These are phyloP conservation scores for Lippia alba DNA, from an alignment of 305 asterid genomes.

Conservation along the genomic window DNA sequence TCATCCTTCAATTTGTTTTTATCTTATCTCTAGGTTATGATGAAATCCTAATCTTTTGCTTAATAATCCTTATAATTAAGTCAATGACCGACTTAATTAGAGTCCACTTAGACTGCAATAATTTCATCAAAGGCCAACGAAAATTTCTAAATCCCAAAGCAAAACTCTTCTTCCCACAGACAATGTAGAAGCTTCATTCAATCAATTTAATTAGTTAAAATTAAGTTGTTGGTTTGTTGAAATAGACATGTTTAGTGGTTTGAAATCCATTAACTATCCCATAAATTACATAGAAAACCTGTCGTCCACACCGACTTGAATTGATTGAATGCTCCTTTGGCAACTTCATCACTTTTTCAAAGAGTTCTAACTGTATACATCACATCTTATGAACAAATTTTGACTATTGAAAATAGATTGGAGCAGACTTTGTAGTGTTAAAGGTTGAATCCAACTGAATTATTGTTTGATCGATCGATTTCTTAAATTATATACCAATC, in stretches of 20 bases:
- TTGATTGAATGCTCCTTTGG: neutral
- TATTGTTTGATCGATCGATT: too few relatives aligned
- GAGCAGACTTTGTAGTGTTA: too few relatives aligned
- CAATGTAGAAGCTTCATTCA: constrained; percentile 3
- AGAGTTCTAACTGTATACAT: neutral
- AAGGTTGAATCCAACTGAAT: too few relatives aligned
- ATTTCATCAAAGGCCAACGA: neutral
- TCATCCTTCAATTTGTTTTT: too few relatives aligned
- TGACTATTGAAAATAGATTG: neutral
- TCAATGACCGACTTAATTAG: neutral
- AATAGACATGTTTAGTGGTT: neutral
- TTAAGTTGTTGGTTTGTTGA: neutral
- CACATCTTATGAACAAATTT: neutral
- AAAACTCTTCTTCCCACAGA: constrained; percentile 1
- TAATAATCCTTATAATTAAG: neutral
- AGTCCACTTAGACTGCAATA: neutral
- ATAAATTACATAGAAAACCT: neutral
- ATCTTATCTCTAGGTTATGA: too few relatives aligned
- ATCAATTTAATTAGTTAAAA: neutral
- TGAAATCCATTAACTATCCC: neutral
- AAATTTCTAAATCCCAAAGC: neutral
- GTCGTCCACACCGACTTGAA: neutral
- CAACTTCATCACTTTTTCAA: neutral
- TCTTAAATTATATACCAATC: too few relatives aligned
- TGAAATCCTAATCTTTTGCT: neutral